Evolutionary conservation across 2,329 filamentous ascomycete genomes (phyloP).

Genomic region (Ceratocystis cubensis): DNA sequence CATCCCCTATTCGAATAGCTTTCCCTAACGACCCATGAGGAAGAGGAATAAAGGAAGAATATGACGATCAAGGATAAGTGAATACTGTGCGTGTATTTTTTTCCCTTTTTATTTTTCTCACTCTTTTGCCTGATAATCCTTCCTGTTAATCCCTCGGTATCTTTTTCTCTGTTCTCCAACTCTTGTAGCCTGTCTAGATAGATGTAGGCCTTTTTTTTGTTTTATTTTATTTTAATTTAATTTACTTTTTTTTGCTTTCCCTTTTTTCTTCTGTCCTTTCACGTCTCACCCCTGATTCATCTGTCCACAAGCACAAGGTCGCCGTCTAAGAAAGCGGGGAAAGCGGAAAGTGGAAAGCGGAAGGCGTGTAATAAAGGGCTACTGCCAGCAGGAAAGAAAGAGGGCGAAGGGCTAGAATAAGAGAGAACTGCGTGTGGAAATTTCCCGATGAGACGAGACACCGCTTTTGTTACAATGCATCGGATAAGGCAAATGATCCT

Average conservation of each 20-base stretch:
- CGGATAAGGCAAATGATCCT: constrained; percentile 6
- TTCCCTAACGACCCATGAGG: neutral
- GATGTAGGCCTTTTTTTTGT: neutral
- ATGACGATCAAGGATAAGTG: neutral
- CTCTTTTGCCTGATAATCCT: neutral
- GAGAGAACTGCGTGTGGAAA: neutral
- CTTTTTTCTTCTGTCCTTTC: neutral
- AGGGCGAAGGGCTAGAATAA: neutral
- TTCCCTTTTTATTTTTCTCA: neutral
- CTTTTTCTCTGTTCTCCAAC: neutral
- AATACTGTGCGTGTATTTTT: neutral
- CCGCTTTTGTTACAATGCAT: constrained; percentile 5
- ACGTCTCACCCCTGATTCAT: constrained; percentile 5
- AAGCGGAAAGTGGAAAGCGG: neutral
- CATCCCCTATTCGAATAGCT: too few relatives aligned
- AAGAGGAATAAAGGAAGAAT: neutral
- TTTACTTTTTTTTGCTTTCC: neutral
- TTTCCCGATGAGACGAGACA: neutral
- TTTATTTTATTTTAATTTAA: neutral
- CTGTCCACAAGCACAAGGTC: neutral
- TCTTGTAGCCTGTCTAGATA: neutral
- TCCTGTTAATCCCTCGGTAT: neutral
- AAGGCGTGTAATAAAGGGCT: neutral
- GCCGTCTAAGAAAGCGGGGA: neutral
- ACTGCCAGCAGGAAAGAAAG: neutral